Percentiles rank a stretch among this genome's conserved stretches.
Conservation (phyloP, 73 alveolate species). For the Symbiodinium natans region DNA sequence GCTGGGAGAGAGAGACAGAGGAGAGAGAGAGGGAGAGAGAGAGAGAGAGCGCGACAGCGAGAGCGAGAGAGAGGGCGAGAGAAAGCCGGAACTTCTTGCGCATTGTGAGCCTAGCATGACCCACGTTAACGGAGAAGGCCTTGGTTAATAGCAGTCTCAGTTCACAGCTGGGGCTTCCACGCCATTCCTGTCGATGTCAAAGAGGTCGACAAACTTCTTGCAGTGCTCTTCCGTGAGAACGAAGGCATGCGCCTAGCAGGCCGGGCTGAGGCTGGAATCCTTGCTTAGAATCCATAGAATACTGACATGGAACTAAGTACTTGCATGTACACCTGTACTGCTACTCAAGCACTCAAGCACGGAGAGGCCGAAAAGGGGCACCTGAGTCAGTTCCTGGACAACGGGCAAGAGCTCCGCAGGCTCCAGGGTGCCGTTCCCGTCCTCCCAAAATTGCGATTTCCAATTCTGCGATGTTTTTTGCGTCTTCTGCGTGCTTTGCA, state of each 20-base stretch:
- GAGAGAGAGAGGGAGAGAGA: too few relatives aligned
- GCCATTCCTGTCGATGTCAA: slow-evolving; percentile 69
- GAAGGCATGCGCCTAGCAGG: slow-evolving; percentile 37
- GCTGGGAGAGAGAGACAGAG: too few relatives aligned
- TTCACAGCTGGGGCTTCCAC: not conserved
- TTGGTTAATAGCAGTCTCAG: too few relatives aligned
- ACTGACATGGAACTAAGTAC: not conserved
- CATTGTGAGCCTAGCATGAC: too few relatives aligned
- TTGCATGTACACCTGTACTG: not conserved
- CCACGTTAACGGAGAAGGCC: too few relatives aligned
- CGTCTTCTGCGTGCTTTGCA: not conserved
- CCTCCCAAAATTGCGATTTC: not conserved
- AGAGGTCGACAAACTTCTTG: slow-evolving; percentile 77
- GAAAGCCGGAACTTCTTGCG: too few relatives aligned
- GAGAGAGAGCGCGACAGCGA: too few relatives aligned
- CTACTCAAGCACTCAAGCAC: not conserved
- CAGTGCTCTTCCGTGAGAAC: slow-evolving; percentile 79
- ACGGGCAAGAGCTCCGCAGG: slow-evolving; percentile 69
- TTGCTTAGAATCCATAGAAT: not conserved
- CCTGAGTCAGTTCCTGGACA: slow-evolving; percentile 80
- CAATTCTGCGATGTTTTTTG: not conserved
- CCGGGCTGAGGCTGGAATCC: not conserved
- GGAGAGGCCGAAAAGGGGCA: not conserved
- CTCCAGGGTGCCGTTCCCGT: slow-evolving; percentile 59
- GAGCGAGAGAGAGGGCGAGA: too few relatives aligned